Evolutionary conservation across 768 basidiomycete species (phyloP).

Genomic region (Boletellus emodensis): DNA sequence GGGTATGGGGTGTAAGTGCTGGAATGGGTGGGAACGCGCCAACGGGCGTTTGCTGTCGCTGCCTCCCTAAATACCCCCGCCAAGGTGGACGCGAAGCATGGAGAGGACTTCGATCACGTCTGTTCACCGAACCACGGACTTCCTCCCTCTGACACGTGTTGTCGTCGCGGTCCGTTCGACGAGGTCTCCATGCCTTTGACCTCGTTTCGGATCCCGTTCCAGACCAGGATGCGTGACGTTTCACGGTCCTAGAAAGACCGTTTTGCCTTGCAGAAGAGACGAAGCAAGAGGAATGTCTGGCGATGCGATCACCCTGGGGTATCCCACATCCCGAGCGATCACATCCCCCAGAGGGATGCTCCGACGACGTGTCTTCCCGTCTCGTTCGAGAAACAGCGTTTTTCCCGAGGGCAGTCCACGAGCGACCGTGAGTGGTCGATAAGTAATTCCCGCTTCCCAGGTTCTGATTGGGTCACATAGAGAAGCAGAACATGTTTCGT

Average conservation of each 20-base stretch:
- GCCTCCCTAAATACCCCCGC: constrained; percentile 11
- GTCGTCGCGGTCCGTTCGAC: neutral
- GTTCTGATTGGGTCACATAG: no score
- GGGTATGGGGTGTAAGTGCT: neutral
- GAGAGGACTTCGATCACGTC: neutral
- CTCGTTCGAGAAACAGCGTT: no score
- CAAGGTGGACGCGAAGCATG: neutral
- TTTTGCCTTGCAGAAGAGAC: constrained; percentile 23
- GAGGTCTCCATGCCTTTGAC: constrained; percentile 17
- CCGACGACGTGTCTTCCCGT: no score
- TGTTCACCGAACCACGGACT: neutral
- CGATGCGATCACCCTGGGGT: no score
- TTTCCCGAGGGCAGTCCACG: no score
- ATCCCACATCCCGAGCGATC: no score
- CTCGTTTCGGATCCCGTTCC: constrained; percentile 38
- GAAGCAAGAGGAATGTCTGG: constrained; percentile 6
- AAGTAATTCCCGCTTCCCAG: no score
- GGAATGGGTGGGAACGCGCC: constrained; percentile 16
- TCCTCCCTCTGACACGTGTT: neutral
- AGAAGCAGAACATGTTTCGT: no score
- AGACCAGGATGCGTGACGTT: constrained; percentile 49
- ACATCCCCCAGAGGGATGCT: no score
- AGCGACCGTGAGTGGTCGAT: no score
- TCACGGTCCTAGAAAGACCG: constrained; percentile 31
- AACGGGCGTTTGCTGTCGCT: constrained; percentile 3